Evolutionary conservation across 768 basidiomycete species (phyloP), one percentile per base, ranked within the genome.

Genomic region (Suillus subaureus): DNA sequence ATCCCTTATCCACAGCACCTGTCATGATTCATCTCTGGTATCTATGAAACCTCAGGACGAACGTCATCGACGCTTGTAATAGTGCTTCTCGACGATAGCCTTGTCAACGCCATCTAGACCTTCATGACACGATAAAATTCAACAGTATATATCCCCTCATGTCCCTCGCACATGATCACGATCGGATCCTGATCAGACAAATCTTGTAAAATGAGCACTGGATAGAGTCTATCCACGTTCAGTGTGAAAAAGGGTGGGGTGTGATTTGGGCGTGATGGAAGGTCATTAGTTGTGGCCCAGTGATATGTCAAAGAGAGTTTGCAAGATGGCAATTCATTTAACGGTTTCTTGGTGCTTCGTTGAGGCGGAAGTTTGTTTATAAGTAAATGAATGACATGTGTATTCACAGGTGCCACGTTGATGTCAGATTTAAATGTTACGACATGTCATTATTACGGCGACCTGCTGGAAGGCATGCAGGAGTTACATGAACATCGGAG

Each of bases 1-100:
- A 60, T 42, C 40, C 26, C 58, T 60, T 60, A 60, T 60, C 58
- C 58, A 26, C 57, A 42, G 26, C 28, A 42, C 40, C 58, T 58
- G 57, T 18, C 58, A 40, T 58, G 26, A 42, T 60, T 60, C 58
- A 60, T 60, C 58, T 60, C 37, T 60, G 40, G 58, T 60, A 60
- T 58, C 57, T 58, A 40, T 42, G 40, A 21, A 21, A 31, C 58
- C n/a, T 18, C 39, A 60, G 40, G 58, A 28, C 26, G 26, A 21
- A 60, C 58, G 42, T 42, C 58, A 60, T 28, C 9, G 6, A 28
- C 21, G 55, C 26, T 26, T 40, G 37, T 28, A 42, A 42, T 42
- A 42, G 35, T 13, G 28, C 31, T 55, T 55, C 54, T 55, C 12
- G 33, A 55, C 54, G 33, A 55, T 35, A n/a, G 21, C 54, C 54